phyloP scores from a whole-genome alignment of 345 rosid genomes.

The thale cress (Arabidopsis thaliana) region TAIR10.1 NC_003076.8:25909001-25909500 shows the following conservation, averaged over 20 bases:
- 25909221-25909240: background rate
- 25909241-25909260: background rate
- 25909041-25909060: constrained; percentile 36
- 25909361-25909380: background rate
- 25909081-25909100: constrained; percentile 35
- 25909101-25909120: constrained; percentile 43
- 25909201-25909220: background rate
- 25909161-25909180: background rate
- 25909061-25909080: constrained; percentile 30
- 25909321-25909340: background rate
- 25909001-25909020: constrained; percentile 24
- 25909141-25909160: constrained; percentile 6
- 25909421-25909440: background rate
- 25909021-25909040: constrained; percentile 7
- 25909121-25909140: constrained; percentile 24
- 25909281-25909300: constrained; percentile 1
- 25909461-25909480: constrained; percentile 13
- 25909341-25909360: background rate
- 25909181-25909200: background rate
- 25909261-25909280: background rate
- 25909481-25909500: constrained; percentile 69
- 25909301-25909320: background rate
- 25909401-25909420: too few relatives aligned
- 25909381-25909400: too few relatives aligned
- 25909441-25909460: background rate